Base-by-base conservation (phyloP, 2,329 filamentous ascomycete species). In the Aspergillus neotritici region DNA sequence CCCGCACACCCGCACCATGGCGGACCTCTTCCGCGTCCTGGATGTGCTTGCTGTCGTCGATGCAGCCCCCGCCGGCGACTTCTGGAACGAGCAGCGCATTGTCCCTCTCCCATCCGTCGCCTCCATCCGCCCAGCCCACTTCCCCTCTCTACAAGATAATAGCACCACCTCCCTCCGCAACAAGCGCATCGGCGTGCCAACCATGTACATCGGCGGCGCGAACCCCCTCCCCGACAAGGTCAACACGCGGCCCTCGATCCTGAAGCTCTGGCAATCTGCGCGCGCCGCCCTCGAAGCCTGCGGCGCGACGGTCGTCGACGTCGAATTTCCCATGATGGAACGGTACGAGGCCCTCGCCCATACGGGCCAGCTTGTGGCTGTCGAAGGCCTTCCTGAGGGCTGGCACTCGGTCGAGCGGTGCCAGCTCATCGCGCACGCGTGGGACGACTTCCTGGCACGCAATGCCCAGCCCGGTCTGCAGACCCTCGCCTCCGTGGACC, bases 41-140 rank as follows among this genome's bases (percentile, higher is more conserved):
- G 67, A 76, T 34, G 67, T 77, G 6, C 63, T 79, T 39, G 68
- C 65, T 0, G 62, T 56, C 0, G 57, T 68, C 0, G 77, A 80
- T 46, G 12, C 54, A 2, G 58, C 64, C 3, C 61, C 61, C 0
- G 40, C 49, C 4, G 70, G 74, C 1, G 77, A 81, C 47, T 80
- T 81, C 50, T 80, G 77, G 70, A 64, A 75, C 4, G 65, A 72
- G 12, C 77, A 82, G 43, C 59, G 57, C 0, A 68, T 69, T 38
- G 60, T 79, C 0, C 32, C 61, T 1, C 53, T 79, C 1, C 67
- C 70, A 1, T 49, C 48, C 2, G 48, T 61, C 0, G 56, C 58
- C 9, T 51, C 61, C 5, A 50, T 62, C 3, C 60, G 62, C 1
- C 64, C 69, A 3, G 31, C 55, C 1, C 64, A 65, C 14, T 65